Evolutionary conservation across 306 rosid species (phyloP).

Genomic region (Senna siamea): DNA sequence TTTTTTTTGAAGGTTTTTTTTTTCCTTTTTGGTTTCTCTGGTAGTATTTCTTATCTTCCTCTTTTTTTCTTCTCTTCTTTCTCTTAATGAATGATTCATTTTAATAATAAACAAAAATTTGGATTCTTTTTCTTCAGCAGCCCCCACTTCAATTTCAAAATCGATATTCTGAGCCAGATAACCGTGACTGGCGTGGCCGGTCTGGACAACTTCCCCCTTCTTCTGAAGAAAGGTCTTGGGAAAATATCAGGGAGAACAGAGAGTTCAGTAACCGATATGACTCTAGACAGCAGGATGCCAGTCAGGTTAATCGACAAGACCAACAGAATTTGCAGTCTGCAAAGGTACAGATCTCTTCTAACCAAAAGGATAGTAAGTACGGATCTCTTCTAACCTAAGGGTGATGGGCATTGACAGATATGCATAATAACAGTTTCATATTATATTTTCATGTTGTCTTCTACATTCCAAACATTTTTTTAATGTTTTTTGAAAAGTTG

Average conservation of each 20-base stretch:
- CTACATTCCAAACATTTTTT: too few species aligned
- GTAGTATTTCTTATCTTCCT: too few species aligned
- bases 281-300: constrained; percentile 57
- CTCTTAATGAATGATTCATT: not conserved
- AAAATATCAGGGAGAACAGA: constrained; percentile 51
- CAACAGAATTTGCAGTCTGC: constrained; percentile 53
- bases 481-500: too few species aligned
- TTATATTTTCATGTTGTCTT: too few species aligned
- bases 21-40: not conserved
- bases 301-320: constrained; percentile 59
- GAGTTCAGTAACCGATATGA: constrained; percentile 57
- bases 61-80: not conserved
- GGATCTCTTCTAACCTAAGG: too few species aligned
- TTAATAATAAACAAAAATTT: not conserved
- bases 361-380: too few species aligned
- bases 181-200: constrained; percentile 84
- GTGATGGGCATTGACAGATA: constrained; percentile 42
- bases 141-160: constrained; percentile 48
- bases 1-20: too few species aligned
- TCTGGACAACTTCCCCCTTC: constrained; percentile 58
- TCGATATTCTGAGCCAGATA: constrained; percentile 75
- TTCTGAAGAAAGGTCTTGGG: constrained; percentile 67
- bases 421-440: constrained; percentile 10
- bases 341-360: constrained; percentile 51
- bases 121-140: constrained; percentile 40